Percentiles rank a stretch among this genome's conserved stretches.
These are phyloP conservation scores for Picea sitchensis DNA, from an alignment of 75 land plant genomes.

Conservation along the genomic window DNA sequence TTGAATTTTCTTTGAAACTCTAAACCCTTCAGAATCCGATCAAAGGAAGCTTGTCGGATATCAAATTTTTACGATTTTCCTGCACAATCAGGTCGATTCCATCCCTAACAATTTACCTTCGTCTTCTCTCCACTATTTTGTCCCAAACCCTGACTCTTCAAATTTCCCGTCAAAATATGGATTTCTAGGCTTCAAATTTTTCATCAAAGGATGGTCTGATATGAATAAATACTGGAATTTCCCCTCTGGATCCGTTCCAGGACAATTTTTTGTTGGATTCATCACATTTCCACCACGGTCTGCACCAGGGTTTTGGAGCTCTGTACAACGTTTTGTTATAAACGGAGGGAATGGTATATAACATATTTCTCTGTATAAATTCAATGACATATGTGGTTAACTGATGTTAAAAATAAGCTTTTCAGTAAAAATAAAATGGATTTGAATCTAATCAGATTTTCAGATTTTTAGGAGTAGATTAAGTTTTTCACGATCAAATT, in stretches of 20 bases:
- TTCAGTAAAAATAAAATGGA: too few species aligned
- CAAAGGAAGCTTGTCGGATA: not conserved
- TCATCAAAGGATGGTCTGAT: not conserved
- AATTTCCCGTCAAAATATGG: not conserved
- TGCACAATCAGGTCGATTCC: not conserved
- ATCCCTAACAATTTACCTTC: not conserved
- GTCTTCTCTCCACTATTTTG: not conserved
- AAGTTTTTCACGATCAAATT: too few species aligned
- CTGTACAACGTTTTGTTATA: not conserved
- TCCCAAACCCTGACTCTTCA: not conserved
- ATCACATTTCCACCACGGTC: not conserved
- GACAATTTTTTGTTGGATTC: not conserved
- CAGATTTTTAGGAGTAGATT: too few species aligned
- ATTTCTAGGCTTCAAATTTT: not conserved
- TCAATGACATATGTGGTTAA: not conserved
- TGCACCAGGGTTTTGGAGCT: not conserved
- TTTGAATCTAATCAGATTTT: too few species aligned
- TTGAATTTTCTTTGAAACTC: not conserved
- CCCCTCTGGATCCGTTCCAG: not conserved
- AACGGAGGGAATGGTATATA: conserved; percentile 5
- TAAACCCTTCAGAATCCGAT: not conserved
- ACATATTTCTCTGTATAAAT: not conserved
- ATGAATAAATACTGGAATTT: not conserved
- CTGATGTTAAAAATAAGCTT: not conserved
- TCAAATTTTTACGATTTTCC: not conserved